Base-by-base conservation (phyloP, 2,329 filamentous ascomycete genomes). In the Periconia sp. region DNA sequence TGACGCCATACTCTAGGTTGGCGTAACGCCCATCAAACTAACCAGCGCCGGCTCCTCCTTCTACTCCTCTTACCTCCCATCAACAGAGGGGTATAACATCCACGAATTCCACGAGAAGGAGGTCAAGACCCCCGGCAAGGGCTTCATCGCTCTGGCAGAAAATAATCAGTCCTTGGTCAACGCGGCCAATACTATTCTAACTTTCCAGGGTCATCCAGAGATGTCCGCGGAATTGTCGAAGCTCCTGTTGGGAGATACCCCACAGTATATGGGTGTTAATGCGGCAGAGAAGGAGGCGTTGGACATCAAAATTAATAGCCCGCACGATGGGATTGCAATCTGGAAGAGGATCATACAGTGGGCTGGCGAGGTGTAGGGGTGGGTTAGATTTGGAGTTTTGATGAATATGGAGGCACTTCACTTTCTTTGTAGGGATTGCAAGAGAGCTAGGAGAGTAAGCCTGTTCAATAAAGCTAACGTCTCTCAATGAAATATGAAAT, bases 121-220 rank as follows among this genome's bases (percentile, higher is more conserved):
- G 28, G 37, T 40, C 9, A 40, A 40, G 21, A 32, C n/a, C 13
- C 37, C 37, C 11, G 37, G 37, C 9, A 32, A 33, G 16, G 30
- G 37, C 12, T 40, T 40, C 18, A 25, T 24, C 12, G 37, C 37
- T 33, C 29, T 40, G 18, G 37, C 37, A 23, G 37, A 33, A 24
- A 16, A 24, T 7, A 33, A 33, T 24, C 37, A 40, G 37, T 32
- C 12, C 21, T 24, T 33, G 28, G 18, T 40, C 21, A 40, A 40
- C 11, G 19, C 26, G 10, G n/a, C 28, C 3, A 40, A 40, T 17
- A 40, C 37, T 3, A 26, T 40, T 19, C 18, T 40, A 16, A 40
- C 26, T 9, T 40, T 40, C 18, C 37, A 40, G 17, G 37, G 37
- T 16, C 37, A 40, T 40, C 37, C 37, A 23, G 37, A 40, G 22